Evolutionary conservation across 129 eudicot genomes (phyloP).

Genomic region (Centrapalus pauciflorus): DNA sequence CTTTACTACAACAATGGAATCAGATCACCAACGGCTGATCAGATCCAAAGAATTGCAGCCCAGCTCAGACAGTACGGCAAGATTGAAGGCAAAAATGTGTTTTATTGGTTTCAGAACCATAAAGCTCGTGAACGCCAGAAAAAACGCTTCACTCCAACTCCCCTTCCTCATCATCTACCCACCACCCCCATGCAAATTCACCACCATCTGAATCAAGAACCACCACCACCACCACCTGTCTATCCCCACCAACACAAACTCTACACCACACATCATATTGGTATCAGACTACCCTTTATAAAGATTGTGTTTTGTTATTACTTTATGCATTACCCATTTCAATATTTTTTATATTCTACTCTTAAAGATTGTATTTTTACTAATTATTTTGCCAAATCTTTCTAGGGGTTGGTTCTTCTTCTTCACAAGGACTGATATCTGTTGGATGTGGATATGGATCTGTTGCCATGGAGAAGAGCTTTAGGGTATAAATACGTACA

Average conservation of each 20-base stretch:
- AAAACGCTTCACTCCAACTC: constrained; percentile 57
- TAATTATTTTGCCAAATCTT: neutral
- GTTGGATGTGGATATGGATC: constrained; percentile 82
- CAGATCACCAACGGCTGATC: constrained; percentile 86
- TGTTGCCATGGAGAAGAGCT: constrained; percentile 87
- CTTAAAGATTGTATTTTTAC: constrained; percentile 1
- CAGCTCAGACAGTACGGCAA: constrained; percentile 90
- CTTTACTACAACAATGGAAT: constrained; percentile 94
- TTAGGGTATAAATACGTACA: constrained; percentile 49
- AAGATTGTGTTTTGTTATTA: too few relatives aligned
- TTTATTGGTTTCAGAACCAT: constrained; percentile 98
- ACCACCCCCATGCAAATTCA: constrained; percentile 25
- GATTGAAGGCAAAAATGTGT: constrained; percentile 98
- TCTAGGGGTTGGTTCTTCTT: constrained; percentile 64
- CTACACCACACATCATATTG: constrained; percentile 36
- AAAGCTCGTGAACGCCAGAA: constrained; percentile 98
- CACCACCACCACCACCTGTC: constrained; percentile 27
- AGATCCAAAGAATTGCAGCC: constrained; percentile 91
- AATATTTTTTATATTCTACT: too few relatives aligned
- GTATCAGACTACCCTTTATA: too few relatives aligned
- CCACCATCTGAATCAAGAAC: constrained; percentile 19
- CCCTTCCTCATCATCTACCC: constrained; percentile 9
- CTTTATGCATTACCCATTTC: neutral
- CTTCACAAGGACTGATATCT: constrained; percentile 41
- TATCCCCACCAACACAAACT: constrained; percentile 30